These are phyloP conservation scores for Diutina pseudorugosa DNA, from an alignment of 1,139 yeast genomes.

Conservation along the genomic window DNA sequence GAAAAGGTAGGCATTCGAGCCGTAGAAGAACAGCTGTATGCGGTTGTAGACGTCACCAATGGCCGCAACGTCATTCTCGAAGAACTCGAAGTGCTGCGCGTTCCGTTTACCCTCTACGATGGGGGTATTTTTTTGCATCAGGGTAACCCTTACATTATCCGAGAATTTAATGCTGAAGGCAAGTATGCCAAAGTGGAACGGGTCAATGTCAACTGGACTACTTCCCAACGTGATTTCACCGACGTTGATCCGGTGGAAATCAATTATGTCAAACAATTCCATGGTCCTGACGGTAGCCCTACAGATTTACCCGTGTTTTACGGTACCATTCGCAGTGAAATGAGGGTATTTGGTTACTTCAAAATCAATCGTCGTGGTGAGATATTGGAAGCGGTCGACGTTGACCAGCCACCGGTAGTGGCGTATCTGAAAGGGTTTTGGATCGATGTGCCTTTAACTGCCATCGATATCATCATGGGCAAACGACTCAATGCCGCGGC, in stretches of 20 bases:
- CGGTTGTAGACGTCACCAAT: constrained; percentile 80
- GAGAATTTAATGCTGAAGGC: constrained; percentile 68
- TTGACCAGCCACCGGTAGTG: constrained; percentile 73
- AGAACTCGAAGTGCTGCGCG: constrained; percentile 81
- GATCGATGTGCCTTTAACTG: constrained; percentile 67
- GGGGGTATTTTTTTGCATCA: constrained; percentile 94
- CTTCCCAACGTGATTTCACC: constrained; percentile 82
- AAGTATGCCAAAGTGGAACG: constrained; percentile 72
- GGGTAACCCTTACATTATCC: constrained; percentile 78
- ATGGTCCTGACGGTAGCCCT: constrained; percentile 11
- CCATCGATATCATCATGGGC: constrained; percentile 42
- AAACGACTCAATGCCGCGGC: constrained; percentile 67
- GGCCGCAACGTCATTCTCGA: constrained; percentile 69
- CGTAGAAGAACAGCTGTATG: constrained; percentile 65
- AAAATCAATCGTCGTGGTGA: constrained; percentile 67
- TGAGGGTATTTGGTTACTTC: constrained; percentile 83
- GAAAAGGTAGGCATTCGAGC: constrained; percentile 68
- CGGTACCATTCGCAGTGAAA: constrained; percentile 63
- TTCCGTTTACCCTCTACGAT: constrained; percentile 84
- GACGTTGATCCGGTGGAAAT: constrained; percentile 82
- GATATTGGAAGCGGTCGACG: constrained; percentile 86
- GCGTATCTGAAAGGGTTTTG: constrained; percentile 72
- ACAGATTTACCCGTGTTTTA: constrained; percentile 57
- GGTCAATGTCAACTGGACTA: constrained; percentile 88
- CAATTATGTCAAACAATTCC: constrained; percentile 47